Evolutionary conservation across 768 basidiomycete genomes (phyloP).

Genomic region (Trametes coccinea): DNA sequence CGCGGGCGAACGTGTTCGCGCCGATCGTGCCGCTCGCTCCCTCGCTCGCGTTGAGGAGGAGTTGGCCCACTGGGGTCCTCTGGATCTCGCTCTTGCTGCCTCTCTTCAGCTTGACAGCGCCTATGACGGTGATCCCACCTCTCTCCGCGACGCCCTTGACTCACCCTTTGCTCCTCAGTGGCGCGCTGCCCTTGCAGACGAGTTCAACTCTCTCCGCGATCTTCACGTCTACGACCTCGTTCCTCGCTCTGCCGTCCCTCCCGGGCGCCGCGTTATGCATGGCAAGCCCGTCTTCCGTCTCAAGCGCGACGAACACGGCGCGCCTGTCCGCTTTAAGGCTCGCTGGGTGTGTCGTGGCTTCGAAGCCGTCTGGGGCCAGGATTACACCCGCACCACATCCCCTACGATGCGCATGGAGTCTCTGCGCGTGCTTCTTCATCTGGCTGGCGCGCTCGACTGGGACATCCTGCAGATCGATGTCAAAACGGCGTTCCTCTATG

Average conservation of each 20-base stretch:
- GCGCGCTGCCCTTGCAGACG: conserved; percentile 26
- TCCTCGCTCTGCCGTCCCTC: conserved; percentile 24
- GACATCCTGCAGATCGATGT: conserved; percentile 42
- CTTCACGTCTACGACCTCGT: conserved; percentile 27
- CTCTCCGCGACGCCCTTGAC: conserved; percentile 24
- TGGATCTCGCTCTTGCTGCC: conserved; percentile 20
- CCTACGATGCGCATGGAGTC: conserved; percentile 43
- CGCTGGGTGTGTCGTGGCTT: conserved; percentile 45
- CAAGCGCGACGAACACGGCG: conserved; percentile 28
- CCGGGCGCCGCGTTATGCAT: conserved; percentile 5
- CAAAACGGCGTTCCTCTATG: conserved; percentile 42
- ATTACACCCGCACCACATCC: conserved; percentile 45
- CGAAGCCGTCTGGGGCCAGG: conserved; percentile 41
- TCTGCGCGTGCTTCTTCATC: conserved; percentile 37
- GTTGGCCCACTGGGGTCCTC: background rate
- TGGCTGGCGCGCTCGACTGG: conserved; percentile 37
- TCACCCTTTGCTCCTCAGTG: conserved; percentile 23
- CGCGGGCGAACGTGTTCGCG: conserved; percentile 12
- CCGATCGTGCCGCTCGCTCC: conserved; percentile 5
- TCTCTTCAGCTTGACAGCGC: conserved; percentile 18
- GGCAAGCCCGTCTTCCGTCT: conserved; percentile 30
- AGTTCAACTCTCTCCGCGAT: conserved; percentile 22
- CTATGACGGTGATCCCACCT: conserved; percentile 25
- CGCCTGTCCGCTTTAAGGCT: conserved; percentile 34
- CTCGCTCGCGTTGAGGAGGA: background rate